phyloP scores from a whole-genome alignment of 202 grass and related monocot genomes.

The Dendrocalamus latiflorus region DNA sequence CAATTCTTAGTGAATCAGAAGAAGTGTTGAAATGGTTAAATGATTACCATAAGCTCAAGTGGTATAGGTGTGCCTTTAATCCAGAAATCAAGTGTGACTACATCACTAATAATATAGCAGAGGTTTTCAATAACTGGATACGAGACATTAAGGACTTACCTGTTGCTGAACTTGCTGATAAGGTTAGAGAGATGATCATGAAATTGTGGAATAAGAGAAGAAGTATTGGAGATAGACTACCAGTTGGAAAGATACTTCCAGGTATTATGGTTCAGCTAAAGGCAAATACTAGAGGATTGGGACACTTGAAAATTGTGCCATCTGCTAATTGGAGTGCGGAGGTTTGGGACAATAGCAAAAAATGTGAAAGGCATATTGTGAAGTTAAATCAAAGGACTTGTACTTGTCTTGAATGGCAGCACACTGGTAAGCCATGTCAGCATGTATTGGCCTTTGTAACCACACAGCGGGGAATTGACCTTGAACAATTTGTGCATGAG shows the following conservation, averaged over 20 bases:
- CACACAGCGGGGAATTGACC: neutral
- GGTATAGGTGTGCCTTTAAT: too few relatives aligned
- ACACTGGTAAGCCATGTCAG: neutral
- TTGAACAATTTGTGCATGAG: neutral
- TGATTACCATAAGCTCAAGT: too few relatives aligned
- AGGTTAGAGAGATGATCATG: neutral
- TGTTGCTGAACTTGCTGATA: neutral
- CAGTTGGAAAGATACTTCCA: too few relatives aligned
- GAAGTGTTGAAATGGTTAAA: too few relatives aligned
- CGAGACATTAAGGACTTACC: neutral
- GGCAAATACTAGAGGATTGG: too few relatives aligned
- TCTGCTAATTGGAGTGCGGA: neutral
- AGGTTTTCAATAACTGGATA: neutral
- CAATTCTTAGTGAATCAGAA: too few relatives aligned
- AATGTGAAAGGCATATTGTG: neutral
- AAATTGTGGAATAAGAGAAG: neutral
- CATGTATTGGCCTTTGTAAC: neutral
- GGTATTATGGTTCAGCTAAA: too few relatives aligned
- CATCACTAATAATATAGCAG: neutral
- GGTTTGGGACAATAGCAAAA: neutral
- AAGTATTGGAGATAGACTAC: neutral
- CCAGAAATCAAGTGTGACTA: neutral
- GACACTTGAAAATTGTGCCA: neutral
- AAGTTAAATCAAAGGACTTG: neutral
- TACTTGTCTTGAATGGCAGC: neutral